Conservation (phyloP, 1,284 basidiomycete species). For the Limonomyces culmigenus region DNA sequence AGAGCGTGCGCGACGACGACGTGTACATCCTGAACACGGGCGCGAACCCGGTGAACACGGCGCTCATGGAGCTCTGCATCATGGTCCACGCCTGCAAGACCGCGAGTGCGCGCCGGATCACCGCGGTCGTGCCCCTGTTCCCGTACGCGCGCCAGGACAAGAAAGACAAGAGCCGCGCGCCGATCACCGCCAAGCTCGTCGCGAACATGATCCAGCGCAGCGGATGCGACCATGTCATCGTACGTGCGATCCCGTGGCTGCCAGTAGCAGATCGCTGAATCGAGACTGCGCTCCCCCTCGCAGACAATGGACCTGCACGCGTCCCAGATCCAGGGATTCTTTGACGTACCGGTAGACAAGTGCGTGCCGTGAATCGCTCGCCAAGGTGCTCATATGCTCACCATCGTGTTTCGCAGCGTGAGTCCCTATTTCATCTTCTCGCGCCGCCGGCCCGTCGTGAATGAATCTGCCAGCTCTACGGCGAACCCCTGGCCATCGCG, state of each 20-base stretch:
- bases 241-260: constrained; percentile 25
- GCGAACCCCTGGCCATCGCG: constrained; percentile 91
- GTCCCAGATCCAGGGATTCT: constrained; percentile 99
- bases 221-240: constrained; percentile 97
- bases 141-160: constrained; percentile 97
- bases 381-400: no score
- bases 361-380: constrained; percentile 31
- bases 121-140: constrained; percentile 90
- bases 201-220: constrained; percentile 98
- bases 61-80: constrained; percentile 93
- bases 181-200: constrained; percentile 96
- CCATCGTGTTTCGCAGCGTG: not conserved
- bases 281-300: constrained; percentile 1
- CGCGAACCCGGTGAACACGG: constrained; percentile 73
- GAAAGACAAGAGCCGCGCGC: constrained; percentile 98
- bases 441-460: not conserved
- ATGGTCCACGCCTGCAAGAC: constrained; percentile 99
- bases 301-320: constrained; percentile 98
- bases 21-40: constrained; percentile 99
- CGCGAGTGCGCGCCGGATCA: constrained; percentile 89
- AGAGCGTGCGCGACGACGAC: constrained; percentile 95
- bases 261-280: not conserved
- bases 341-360: constrained; percentile 99
- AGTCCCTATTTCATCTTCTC: not conserved
- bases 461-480: constrained; percentile 59